These are phyloP conservation scores for Solanum clarkiae DNA, from an alignment of 257 asterid genomes.

Conservation along the genomic window DNA sequence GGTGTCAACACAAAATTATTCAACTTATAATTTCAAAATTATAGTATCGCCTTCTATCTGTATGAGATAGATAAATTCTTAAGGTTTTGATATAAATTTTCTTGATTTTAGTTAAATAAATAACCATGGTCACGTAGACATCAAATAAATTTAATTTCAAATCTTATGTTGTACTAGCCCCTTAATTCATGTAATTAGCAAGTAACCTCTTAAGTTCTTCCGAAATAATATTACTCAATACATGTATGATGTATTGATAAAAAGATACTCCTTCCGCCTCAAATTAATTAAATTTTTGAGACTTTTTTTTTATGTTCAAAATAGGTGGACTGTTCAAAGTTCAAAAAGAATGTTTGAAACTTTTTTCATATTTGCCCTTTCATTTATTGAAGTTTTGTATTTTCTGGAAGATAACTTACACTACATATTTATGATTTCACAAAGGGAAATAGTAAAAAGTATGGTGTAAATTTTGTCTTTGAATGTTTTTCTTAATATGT, in stretches of 20 bases:
- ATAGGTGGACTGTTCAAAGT: no score
- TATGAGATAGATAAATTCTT: neutral
- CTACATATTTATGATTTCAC: no score
- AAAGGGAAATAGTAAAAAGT: no score
- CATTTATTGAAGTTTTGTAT: no score
- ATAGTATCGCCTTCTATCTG: neutral
- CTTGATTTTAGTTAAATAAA: neutral
- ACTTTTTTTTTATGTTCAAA: no score
- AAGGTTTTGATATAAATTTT: neutral
- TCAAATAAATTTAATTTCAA: neutral
- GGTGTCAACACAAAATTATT: no score
- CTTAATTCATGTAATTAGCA: neutral
- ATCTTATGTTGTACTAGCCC: neutral
- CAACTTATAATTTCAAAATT: neutral
- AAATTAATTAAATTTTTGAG: no score
- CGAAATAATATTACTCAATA: neutral
- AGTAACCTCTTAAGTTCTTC: neutral
- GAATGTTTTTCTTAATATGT: no score
- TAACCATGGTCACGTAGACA: neutral
- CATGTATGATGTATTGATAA: neutral
- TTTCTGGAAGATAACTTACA: no score
- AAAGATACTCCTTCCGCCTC: neutral
- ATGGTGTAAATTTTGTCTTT: no score
- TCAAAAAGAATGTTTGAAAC: no score
- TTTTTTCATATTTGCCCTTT: no score